Percentiles rank a stretch among this genome's conserved stretches.
Evolutionary conservation across 2,329 filamentous ascomycete genomes (phyloP).

Genomic region (Talaromyces sp.): DNA sequence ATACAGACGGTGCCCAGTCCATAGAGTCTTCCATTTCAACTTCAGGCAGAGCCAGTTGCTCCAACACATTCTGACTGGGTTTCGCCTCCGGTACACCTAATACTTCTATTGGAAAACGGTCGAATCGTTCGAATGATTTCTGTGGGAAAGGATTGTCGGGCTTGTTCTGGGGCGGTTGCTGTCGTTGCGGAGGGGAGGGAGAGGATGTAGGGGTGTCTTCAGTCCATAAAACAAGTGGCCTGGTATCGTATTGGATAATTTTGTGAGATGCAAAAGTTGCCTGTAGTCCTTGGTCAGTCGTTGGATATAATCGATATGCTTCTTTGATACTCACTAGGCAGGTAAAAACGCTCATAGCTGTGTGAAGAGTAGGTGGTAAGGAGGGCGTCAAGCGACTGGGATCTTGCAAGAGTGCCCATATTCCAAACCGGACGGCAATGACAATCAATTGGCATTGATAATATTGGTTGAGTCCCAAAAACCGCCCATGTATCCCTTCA

Average conservation of each 20-base stretch:
- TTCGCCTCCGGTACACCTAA: constrained; percentile 26
- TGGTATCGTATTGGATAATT: constrained; percentile 35
- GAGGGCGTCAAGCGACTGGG: constrained; percentile 27
- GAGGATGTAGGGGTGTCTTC: constrained; percentile 24
- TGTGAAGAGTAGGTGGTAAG: constrained; percentile 31
- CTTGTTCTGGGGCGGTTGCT: not conserved
- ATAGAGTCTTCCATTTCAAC: constrained; percentile 38
- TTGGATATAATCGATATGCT: not conserved
- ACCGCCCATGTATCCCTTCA: constrained; percentile 34
- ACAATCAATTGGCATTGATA: constrained; percentile 43
- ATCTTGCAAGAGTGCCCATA: constrained; percentile 40
- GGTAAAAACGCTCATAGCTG: constrained; percentile 36
- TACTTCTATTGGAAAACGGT: constrained; percentile 37
- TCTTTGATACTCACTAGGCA: constrained; percentile 26
- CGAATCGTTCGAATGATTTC: constrained; percentile 18
- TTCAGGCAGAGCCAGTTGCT: constrained; percentile 32
- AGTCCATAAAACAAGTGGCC: constrained; percentile 38
- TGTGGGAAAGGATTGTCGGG: not conserved
- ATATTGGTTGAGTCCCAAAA: constrained; percentile 40
- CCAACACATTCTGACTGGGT: constrained; percentile 17
- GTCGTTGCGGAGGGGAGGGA: constrained; percentile 17
- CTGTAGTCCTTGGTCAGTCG: constrained; percentile 16
- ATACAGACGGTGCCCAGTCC: constrained; percentile 47
- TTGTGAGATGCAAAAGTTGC: constrained; percentile 32
- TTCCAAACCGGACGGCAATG: constrained; percentile 39